phyloP scores from a whole-genome alignment of 371 early-diverging fungal genomes.

The Mortierella sp. region DNA sequence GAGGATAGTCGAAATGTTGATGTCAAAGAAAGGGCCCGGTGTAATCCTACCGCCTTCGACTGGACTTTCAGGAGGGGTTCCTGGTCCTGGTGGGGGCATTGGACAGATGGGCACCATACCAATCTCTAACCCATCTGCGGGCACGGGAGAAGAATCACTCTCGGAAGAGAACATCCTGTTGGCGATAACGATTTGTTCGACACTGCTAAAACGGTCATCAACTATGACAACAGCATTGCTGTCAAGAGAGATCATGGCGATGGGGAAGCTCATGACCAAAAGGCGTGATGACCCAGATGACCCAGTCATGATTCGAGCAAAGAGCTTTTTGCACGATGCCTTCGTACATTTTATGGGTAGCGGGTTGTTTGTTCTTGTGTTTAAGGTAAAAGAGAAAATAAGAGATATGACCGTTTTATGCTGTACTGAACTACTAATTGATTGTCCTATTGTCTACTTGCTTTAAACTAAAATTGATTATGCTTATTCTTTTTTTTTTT shows the following conservation, averaged over 20 bases:
- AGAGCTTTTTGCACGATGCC: slow-evolving; percentile 65
- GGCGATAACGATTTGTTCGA: slow-evolving; percentile 65
- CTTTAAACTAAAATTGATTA: not conserved
- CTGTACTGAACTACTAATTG: too few relatives aligned
- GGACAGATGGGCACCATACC: not conserved
- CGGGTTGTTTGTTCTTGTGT: slow-evolving; percentile 70
- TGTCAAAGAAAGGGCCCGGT: slow-evolving; percentile 45
- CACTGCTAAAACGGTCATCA: slow-evolving; percentile 64
- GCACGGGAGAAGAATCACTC: slow-evolving; percentile 56
- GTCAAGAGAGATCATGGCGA: slow-evolving; percentile 67
- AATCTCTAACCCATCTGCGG: not conserved
- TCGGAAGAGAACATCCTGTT: slow-evolving; percentile 68
- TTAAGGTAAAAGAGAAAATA: slow-evolving; percentile 52
- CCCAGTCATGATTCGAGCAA: slow-evolving; percentile 65
- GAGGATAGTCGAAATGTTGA: slow-evolving; percentile 45
- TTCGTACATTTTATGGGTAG: slow-evolving; percentile 70
- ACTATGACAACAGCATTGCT: slow-evolving; percentile 70
- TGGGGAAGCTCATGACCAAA: slow-evolving; percentile 67
- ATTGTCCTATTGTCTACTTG: too few relatives aligned
- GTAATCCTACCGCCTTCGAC: slow-evolving; percentile 44
- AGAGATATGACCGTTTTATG: not conserved
- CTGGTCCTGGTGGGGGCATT: not conserved
- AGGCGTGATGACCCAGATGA: slow-evolving; percentile 56
- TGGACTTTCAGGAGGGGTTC: not conserved
- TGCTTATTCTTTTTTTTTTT: not conserved